Evolutionary conservation across 192 early-diverging fungal genomes (phyloP), one percentile per base, ranked within the genome.

Genomic region (Phlyctochytrium planicorne): DNA sequence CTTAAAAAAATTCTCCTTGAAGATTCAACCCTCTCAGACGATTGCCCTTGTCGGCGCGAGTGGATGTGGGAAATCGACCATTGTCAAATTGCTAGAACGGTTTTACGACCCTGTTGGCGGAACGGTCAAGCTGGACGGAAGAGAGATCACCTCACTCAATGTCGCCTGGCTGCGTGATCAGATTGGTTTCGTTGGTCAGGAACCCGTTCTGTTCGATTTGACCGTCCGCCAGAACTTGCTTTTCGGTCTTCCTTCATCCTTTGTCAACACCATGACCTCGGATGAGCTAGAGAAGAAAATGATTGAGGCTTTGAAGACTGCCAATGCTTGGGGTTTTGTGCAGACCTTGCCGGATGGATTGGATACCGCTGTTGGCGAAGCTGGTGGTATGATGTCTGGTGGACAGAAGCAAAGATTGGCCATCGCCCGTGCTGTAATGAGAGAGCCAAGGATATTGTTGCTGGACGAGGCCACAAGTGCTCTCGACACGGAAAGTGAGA

Each of bases 401-500:
- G 94, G 94, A 35, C 92, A 96, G 74, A 94, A 94, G 74, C 93
- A 96, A 80, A 87, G 96, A 66, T 94, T 98, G 72, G 93, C 94
- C 57, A 98, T 98, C 84, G 95, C 95, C 0, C 84, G 95, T 62
- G 92, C 93, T 24, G 75, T 97, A 32, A 84, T 95, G 53, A 88
- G 89, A 64, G 84, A 94, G 69, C 94, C 95, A 6, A 77, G 75
- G 27, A 92, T 97, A 10, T 83, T 98, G 62, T 52, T 85, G 1
- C 65, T 85, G 36, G 84, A 85, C 63, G 84, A 85, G 59, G 84
- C 84, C 29, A 85, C 84, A 10, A 78, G 75, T 27, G 84, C 84
- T 0, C 68, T 85, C n/a, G 84, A 85, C 69, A 83, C 84, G 30
- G 67, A 74, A 29, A 80, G 78, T 16, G 84, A 85, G 65, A 34